Evolutionary conservation across 1,284 basidiomycete species (phyloP), one percentile per base, ranked within the genome.

Genomic region (Schizophyllum commune): DNA sequence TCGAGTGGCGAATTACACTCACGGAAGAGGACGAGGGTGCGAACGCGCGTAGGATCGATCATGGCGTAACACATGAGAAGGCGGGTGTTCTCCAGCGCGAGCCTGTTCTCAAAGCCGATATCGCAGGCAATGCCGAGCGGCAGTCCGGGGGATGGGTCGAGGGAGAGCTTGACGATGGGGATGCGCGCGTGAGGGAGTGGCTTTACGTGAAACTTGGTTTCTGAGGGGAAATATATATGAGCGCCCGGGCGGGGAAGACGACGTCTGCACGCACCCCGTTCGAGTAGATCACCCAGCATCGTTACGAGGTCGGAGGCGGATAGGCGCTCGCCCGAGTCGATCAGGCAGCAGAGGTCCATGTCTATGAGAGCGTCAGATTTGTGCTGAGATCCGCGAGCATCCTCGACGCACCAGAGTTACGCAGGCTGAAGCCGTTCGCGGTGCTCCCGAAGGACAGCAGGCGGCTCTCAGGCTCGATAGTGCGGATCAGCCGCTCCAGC

Each of bases 181-280:
- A 99, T 98, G 68, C 96, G 89, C 17, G 96, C 96, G 75, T 96
- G 92, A 5, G 96, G 96, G 47, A 99, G 79, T 13, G 95, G 91
- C 75, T 98, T 98, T 76, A 99, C 95, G 70, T 89, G 91, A 73
- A 98, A 98, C 75, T 97, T 96, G 54, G 96, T 98, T 79, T 98
- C 96, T 90, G 72, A 15, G 63, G 59, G 58, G 22, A 51, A 55
- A 27, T 32, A 11, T 63, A 27, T 32, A 11, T 63, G 61, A 65
- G 57, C n/a, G 58, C 21, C 39, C 52, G 58, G 34, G 60, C 54
- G 59, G 58, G 27, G 55, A 32, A 13, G 58, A 58, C 27, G 51
- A 60, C 27, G 52, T 32, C 55, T 11, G 57, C 55, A 77, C 83
- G 65, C 68, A 94, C 94, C 92, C 74, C 94, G 83, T 75, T 97